Conservation (phyloP, 495 filamentous ascomycete genomes). For the Hypoxylon intermedium region DNA sequence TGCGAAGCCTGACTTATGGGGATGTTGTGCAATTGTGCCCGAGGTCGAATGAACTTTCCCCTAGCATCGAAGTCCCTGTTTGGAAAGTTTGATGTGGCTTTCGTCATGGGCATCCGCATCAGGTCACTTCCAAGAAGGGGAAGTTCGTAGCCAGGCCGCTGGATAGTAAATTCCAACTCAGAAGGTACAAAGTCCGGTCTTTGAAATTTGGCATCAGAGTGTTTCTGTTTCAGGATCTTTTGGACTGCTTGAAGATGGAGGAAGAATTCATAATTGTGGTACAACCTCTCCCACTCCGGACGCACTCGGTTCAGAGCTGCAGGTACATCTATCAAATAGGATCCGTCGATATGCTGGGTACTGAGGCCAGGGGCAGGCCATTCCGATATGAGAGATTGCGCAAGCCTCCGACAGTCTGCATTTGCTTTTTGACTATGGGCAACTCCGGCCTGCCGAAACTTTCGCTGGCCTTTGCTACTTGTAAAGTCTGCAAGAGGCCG, state of each 20-base stretch:
- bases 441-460: slow-evolving; percentile 16
- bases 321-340: slow-evolving; percentile 42
- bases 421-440: slow-evolving; percentile 36
- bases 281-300: slow-evolving; percentile 57
- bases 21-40: background rate
- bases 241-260: slow-evolving; percentile 55
- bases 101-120: slow-evolving; percentile 10
- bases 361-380: slow-evolving; percentile 44
- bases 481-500: slow-evolving; percentile 28
- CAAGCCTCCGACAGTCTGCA: slow-evolving; percentile 41
- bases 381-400: slow-evolving; percentile 38
- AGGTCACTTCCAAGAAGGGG: slow-evolving; percentile 13
- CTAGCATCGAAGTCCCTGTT: background rate
- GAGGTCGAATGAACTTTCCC: background rate
- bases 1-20: background rate
- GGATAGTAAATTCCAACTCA: slow-evolving; percentile 7
- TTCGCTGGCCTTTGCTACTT: slow-evolving; percentile 37
- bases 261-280: slow-evolving; percentile 54
- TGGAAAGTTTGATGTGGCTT: background rate
- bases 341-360: background rate
- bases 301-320: slow-evolving; percentile 48
- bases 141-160: slow-evolving; percentile 6
- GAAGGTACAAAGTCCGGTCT: slow-evolving; percentile 10
- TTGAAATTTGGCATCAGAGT: slow-evolving; percentile 16
- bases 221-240: slow-evolving; percentile 41